Evolutionary conservation across 352 stramenopile species (phyloP).

Genomic region (Phytophthora quininea): DNA sequence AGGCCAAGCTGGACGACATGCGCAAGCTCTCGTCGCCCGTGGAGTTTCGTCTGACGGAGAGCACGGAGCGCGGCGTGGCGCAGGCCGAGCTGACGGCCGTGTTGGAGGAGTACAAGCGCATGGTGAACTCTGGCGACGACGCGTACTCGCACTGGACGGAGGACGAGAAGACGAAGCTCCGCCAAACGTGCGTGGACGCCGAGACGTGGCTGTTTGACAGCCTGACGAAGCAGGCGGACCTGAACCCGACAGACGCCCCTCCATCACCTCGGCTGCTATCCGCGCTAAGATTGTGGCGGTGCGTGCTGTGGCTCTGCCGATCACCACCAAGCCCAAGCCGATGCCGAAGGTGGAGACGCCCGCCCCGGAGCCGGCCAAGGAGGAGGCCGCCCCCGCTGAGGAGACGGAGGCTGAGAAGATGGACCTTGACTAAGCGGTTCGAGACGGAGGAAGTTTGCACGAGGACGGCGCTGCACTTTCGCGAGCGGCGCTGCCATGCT

Average conservation of each 20-base stretch:
- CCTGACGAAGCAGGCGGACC: slow-evolving; percentile 93
- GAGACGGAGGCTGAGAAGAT: slow-evolving; percentile 78
- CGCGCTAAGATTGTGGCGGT: slow-evolving; percentile 92
- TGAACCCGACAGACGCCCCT: slow-evolving; percentile 88
- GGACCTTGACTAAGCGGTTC: slow-evolving; percentile 77
- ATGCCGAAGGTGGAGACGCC: slow-evolving; percentile 79
- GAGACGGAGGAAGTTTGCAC: slow-evolving; percentile 26
- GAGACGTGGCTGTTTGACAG: slow-evolving; percentile 97
- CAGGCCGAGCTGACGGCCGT: slow-evolving; percentile 92
- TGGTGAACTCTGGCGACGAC: slow-evolving; percentile 94
- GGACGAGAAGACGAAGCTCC: slow-evolving; percentile 94
- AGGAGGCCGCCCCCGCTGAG: slow-evolving; percentile 34
- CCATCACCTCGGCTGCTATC: slow-evolving; percentile 92
- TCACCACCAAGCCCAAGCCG: slow-evolving; percentile 97
- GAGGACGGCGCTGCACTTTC: slow-evolving; percentile 24
- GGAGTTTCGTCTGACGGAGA: slow-evolving; percentile 93
- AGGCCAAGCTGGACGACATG: slow-evolving; percentile 95
- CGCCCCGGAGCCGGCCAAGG: slow-evolving; percentile 51
- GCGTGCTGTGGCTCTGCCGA: slow-evolving; percentile 88
- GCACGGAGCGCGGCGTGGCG: slow-evolving; percentile 85
- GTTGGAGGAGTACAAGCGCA: slow-evolving; percentile 95
- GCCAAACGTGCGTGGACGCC: slow-evolving; percentile 87
- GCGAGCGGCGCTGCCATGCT: slow-evolving; percentile 6
- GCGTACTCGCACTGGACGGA: slow-evolving; percentile 95
- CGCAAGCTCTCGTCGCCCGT: slow-evolving; percentile 93